Base-by-base conservation (phyloP, 192 early-diverging fungal species). In the Coemansia sp. region DNA sequence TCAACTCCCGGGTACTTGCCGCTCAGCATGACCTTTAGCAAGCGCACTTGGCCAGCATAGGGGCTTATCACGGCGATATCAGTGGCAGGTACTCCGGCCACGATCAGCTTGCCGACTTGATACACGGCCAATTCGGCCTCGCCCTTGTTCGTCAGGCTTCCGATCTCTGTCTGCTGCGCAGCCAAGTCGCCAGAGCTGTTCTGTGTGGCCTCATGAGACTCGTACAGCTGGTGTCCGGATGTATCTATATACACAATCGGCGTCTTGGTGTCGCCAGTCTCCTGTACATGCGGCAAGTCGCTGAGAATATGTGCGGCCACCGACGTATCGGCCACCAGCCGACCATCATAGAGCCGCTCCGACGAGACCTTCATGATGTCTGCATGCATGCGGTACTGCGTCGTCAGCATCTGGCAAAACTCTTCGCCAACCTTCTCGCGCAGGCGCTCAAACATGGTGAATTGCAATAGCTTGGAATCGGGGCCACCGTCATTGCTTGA, bases 311-410 rank as follows among this genome's bases (percentile, higher is more conserved):
- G 91, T 7, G 76, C 54, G 1, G 80, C 76, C 3, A 94, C 94
- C 19, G 82, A 82, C 0, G 81, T 71, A 45, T 93, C 86, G 1
- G 93, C 88, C 1, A 81, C 77, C 22, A 97, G 82, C 25, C 84
- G 41, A 11, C 82, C 79, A 15, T 89, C 86, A 74, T 98, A 98
- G 22, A 98, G 76, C 40, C 77, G 74, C 10, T 82, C 60, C 12
- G 88, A 84, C 9, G 94, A 89, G 32, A 93, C 94, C 6, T 79
- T 61, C 90, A 92, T 93, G 41, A 98, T 95, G 27, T 73, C 60
- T 38, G 87, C 73, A 71, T 98, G 84, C 94, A 96, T 96, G 25
- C 96, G 89, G 67, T 98, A 98, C 75, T 98, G 96, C 2, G 88
- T 88, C 3, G 85, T 83, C 10, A 98, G 76, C 81, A 96, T 86